Conservation (phyloP, 2,329 filamentous ascomycete genomes). For the Bipolaris victoriae region DNA sequence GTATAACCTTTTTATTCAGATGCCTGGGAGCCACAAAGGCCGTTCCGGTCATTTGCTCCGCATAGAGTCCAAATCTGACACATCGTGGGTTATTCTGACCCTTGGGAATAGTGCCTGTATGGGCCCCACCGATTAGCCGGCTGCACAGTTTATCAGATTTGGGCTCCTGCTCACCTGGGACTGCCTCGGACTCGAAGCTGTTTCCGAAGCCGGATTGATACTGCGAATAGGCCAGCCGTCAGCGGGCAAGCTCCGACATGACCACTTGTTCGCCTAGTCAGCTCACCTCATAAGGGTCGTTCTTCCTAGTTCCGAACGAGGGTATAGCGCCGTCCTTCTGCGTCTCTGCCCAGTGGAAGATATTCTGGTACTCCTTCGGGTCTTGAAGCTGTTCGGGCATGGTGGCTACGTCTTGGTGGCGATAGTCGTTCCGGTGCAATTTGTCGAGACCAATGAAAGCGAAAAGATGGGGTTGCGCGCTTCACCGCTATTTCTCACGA, state of each 20-base stretch:
- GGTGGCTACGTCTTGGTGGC: conserved; percentile 6
- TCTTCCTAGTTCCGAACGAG: conserved; percentile 61
- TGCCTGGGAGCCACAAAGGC: conserved; percentile 47
- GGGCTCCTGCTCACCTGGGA: conserved; percentile 43
- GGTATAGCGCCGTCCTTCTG: conserved; percentile 63
- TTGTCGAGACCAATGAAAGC: conserved; percentile 2
- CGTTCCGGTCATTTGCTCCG: conserved; percentile 47
- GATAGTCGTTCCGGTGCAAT: not conserved
- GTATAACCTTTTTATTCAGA: conserved; percentile 40
- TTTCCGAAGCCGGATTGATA: conserved; percentile 66
- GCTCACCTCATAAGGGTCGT: conserved; percentile 60
- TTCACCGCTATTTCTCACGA: not conserved
- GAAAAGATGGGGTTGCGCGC: not conserved
- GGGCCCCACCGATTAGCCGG: conserved; percentile 18
- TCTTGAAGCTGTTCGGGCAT: conserved; percentile 41
- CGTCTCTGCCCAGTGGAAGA: conserved; percentile 63
- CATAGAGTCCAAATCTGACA: conserved; percentile 47
- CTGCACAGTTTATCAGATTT: conserved; percentile 4
- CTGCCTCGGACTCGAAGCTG: conserved; percentile 55
- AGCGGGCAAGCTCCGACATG: conserved; percentile 7
- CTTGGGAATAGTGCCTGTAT: conserved; percentile 52
- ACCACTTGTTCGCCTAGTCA: not conserved
- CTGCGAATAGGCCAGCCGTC: conserved; percentile 28
- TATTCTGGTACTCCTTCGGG: conserved; percentile 48
- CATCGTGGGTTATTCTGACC: conserved; percentile 53